Percentiles rank a stretch among this genome's conserved stretches.
Conservation (phyloP, 805 yeast species). For the Candida golubevii region DNA sequence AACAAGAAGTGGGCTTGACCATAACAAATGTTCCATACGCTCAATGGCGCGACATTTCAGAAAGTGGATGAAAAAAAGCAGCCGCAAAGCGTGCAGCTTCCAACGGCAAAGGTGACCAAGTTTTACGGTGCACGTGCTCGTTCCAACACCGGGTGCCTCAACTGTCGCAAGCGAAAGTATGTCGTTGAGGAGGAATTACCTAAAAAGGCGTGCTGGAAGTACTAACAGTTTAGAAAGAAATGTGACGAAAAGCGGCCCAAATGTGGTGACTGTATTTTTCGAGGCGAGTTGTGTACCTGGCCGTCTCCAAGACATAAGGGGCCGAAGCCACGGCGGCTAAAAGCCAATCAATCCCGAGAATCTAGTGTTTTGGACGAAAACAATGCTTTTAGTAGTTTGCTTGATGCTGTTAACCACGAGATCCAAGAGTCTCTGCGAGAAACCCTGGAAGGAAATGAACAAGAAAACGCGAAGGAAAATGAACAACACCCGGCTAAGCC, state of each 20-base stretch:
- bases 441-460: not conserved
- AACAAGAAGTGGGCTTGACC: no score
- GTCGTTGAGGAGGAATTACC: conserved; percentile 1
- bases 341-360: no score
- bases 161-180: conserved; percentile 18
- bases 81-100: conserved; percentile 13
- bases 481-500: no score
- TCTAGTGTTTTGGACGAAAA: no score
- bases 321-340: no score
- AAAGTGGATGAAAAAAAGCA: conserved; percentile 6
- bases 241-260: conserved; percentile 17
- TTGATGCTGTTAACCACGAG: no score
- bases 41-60: conserved; percentile 9
- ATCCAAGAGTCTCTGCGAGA: no score
- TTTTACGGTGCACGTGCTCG: conserved; percentile 17
- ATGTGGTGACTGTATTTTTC: conserved; percentile 10
- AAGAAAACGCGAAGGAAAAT: not conserved
- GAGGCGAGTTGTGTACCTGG: no score
- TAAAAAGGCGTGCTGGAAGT: no score
- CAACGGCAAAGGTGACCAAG: conserved; percentile 4
- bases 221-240: conserved; percentile 15
- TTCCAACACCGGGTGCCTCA: conserved; percentile 14
- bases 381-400: no score
- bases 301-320: no score
- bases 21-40: conserved; percentile 14